Base-by-base conservation (phyloP, 768 basidiomycete species). In the Cyathus striatus region DNA sequence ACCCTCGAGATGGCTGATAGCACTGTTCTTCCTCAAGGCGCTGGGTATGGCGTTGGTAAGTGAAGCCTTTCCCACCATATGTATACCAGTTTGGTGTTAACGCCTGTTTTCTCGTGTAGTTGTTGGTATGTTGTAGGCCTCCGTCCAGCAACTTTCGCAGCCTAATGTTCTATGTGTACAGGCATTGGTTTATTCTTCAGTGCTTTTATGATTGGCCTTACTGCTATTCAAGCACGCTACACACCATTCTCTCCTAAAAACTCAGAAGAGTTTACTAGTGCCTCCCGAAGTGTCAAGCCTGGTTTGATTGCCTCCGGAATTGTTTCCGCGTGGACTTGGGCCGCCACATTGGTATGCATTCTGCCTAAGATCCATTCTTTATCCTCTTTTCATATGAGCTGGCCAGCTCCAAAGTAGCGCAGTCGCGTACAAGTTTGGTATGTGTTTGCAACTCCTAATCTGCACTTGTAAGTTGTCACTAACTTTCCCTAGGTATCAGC, bases 271-370 rank as follows among this genome's bases (percentile, higher is more conserved):
- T 90, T 90, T 52, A 84, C 79, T 41, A 85, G 80, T 48, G 88
- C 89, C 6, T 89, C 86, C 1, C 73, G 89, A 23, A 83, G 83
- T 43, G 77, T 95, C 42, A 93, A 93, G 51, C 90, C 94, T 6
- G 93, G 93, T 10, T 70, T 97, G 35, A 93, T 96, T 45, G 91
- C 92, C 0, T 81, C 89, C 22, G 93, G 93, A 1, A 94, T 96
- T 46, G 91, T 95, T 17, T 86, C 83, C 16, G 90, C 92, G 0
- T 94, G 91, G 90, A 92, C 90, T n/a, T 88, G 83, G 71, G 86
- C 85, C 2, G 87, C 86, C 16, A 89, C 86, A 1, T 61, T 88
- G 45, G 83, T 83, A 44, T 46, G 68, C 44, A 24, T 24, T 21
- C 25, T n/a, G 3, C 21, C 6, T 7, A 18, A 16, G 5, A 2